Percentiles rank a stretch among this genome's conserved stretches.
These are phyloP conservation scores for Lachancea quebecensis DNA, from an alignment of 805 yeast species.

Conservation along the genomic window DNA sequence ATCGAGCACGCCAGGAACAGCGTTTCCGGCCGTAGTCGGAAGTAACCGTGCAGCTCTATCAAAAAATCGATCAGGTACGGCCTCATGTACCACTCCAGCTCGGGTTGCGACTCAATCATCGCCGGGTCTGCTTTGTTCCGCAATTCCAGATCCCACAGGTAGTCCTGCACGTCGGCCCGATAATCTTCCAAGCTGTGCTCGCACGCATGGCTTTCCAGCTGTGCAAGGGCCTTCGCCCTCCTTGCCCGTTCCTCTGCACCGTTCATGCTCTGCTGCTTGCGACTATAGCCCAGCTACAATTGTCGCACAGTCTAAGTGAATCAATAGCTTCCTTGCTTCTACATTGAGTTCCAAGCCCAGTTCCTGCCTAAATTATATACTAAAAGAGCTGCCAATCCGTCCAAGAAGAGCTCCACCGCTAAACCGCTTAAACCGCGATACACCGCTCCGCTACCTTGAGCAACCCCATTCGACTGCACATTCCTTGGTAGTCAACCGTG, in stretches of 20 bases:
- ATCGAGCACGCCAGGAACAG: constrained; percentile 60
- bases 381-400: no score
- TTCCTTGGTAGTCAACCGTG: not conserved
- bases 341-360: no score
- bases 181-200: constrained; percentile 38
- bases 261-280: no score
- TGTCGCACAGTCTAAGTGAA: no score
- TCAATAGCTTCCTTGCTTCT: no score
- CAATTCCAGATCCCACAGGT: constrained; percentile 36
- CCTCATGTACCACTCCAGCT: constrained; percentile 72
- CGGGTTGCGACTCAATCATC: constrained; percentile 82
- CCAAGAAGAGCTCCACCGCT: no score
- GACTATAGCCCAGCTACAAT: no score
- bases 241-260: not conserved
- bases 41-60: constrained; percentile 56
- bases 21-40: constrained; percentile 56
- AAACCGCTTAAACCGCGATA: not conserved
- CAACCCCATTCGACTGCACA: not conserved
- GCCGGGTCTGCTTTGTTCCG: constrained; percentile 31
- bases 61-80: constrained; percentile 72
- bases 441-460: not conserved
- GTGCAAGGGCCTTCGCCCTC: not conserved
- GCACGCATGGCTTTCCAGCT: constrained; percentile 24
- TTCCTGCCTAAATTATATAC: no score
- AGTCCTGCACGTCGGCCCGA: constrained; percentile 35